A percentile compares a stretch with the other conserved stretches of the same genome.
Evolutionary conservation across 208 protist species (phyloP).

Genomic region (Leishmania lainsoni): DNA sequence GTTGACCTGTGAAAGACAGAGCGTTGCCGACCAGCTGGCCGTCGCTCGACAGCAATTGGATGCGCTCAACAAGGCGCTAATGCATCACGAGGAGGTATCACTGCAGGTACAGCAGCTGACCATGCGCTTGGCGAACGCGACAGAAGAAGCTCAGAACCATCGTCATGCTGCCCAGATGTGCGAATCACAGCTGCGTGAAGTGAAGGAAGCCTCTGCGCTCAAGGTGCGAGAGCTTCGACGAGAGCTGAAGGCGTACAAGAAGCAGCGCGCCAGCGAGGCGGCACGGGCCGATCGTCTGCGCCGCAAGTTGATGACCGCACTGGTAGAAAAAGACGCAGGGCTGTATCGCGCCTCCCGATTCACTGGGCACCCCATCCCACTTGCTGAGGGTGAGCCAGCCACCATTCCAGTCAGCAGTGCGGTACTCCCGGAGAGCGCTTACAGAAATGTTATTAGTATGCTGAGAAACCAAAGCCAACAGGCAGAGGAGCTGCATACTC

Average conservation of each 20-base stretch:
- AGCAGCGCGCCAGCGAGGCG: slow-evolving; percentile 44
- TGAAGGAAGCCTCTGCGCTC: slow-evolving; percentile 56
- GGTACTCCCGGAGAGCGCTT: background rate
- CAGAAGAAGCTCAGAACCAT: slow-evolving; percentile 51
- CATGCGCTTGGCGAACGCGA: slow-evolving; percentile 46
- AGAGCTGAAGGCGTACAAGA: slow-evolving; percentile 58
- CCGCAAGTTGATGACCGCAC: slow-evolving; percentile 53
- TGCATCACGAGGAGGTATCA: slow-evolving; percentile 33
- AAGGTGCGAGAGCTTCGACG: slow-evolving; percentile 42
- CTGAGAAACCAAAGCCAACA: slow-evolving; percentile 66
- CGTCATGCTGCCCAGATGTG: slow-evolving; percentile 35
- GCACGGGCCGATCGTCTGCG: slow-evolving; percentile 59
- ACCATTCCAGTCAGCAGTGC: background rate
- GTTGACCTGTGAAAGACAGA: slow-evolving; percentile 46
- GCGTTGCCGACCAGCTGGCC: slow-evolving; percentile 46
- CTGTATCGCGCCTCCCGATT: slow-evolving; percentile 11
- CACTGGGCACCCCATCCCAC: background rate
- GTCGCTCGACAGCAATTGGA: slow-evolving; percentile 51
- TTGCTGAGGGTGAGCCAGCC: slow-evolving; percentile 5
- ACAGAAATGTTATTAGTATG: slow-evolving; percentile 60
- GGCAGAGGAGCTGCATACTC: slow-evolving; percentile 61
- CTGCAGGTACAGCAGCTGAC: slow-evolving; percentile 59
- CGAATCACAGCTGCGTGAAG: slow-evolving; percentile 43
- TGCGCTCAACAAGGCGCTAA: slow-evolving; percentile 35
- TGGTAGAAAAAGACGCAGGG: slow-evolving; percentile 56